phyloP scores from a whole-genome alignment of 2,329 filamentous ascomycete species.

The Ilyonectria sp. region DNA sequence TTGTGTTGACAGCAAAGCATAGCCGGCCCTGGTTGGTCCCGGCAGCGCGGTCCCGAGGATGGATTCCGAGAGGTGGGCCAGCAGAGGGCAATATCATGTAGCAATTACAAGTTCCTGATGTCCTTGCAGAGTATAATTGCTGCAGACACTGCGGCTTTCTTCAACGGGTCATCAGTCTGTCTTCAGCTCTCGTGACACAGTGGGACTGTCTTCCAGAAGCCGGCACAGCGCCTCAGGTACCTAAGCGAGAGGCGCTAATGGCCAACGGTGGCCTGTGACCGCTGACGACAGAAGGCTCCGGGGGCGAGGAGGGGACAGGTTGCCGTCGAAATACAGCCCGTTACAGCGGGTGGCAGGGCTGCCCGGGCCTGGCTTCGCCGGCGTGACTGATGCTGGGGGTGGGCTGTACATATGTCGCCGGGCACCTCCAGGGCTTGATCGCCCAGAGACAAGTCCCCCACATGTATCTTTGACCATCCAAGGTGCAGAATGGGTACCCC shows the following conservation, averaged over 20 bases:
- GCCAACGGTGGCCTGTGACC: constrained; percentile 8
- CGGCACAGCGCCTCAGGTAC: constrained; percentile 15
- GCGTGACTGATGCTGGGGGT: constrained; percentile 8
- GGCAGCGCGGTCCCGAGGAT: constrained; percentile 4
- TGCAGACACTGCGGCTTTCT: background rate
- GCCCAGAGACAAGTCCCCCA: constrained; percentile 12
- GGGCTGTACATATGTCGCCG: constrained; percentile 7
- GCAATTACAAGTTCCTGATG: background rate
- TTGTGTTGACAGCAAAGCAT: constrained; percentile 13
- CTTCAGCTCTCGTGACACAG: constrained; percentile 26
- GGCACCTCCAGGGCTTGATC: constrained; percentile 20
- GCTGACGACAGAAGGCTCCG: background rate
- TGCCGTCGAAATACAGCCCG: background rate
- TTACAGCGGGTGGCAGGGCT: constrained; percentile 23
- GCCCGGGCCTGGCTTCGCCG: constrained; percentile 12
- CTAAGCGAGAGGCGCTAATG: constrained; percentile 16
- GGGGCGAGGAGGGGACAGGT: constrained; percentile 11
- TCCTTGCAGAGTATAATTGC: background rate
- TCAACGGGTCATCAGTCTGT: background rate
- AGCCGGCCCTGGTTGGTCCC: constrained; percentile 12
- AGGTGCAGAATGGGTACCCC: constrained; percentile 14
- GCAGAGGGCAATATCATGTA: background rate
- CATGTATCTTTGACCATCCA: constrained; percentile 1
- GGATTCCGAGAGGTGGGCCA: constrained; percentile 9
- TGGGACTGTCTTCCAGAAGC: constrained; percentile 37